Evolutionary conservation across 1,139 yeast species (phyloP).

Genomic region (Ogataea hybrid): DNA sequence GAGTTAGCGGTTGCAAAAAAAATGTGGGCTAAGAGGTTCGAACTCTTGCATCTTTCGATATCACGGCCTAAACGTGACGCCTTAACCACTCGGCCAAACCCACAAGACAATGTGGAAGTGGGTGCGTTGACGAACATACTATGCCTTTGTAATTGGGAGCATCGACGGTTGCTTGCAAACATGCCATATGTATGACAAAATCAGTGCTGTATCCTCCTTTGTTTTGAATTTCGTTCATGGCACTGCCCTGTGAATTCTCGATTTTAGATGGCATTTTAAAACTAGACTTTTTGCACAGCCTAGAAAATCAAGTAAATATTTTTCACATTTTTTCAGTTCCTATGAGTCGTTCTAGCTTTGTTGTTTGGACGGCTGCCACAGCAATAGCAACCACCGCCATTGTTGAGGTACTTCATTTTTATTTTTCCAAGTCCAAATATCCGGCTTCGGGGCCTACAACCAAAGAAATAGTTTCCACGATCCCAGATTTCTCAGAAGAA

Average conservation of each 20-base stretch:
- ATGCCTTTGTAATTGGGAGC: too few relatives aligned
- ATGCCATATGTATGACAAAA: neutral
- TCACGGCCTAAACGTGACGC: conserved; percentile 32
- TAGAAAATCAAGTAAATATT: neutral
- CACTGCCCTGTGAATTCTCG: neutral
- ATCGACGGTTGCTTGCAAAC: neutral
- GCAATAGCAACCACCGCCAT: conserved; percentile 16
- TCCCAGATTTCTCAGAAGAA: conserved; percentile 55
- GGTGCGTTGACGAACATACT: neutral
- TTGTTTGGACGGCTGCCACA: conserved; percentile 16
- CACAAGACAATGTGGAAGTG: conserved; percentile 10
- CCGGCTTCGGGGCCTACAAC: neutral
- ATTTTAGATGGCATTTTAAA: neutral
- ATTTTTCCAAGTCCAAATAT: conserved; percentile 2
- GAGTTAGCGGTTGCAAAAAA: conserved; percentile 1
- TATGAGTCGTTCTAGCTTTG: conserved; percentile 10
- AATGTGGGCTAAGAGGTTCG: conserved; percentile 36
- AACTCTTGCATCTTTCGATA: conserved; percentile 35
- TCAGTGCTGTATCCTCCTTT: neutral
- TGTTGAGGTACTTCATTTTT: conserved; percentile 18
- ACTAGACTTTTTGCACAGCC: neutral
- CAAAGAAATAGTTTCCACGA: conserved; percentile 12
- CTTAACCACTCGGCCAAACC: conserved; percentile 30
- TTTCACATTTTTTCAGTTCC: neutral
- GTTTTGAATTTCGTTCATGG: neutral